These are phyloP conservation scores for Saururus chinensis DNA, from an alignment of 164 flowering plant species.

Conservation along the genomic window DNA sequence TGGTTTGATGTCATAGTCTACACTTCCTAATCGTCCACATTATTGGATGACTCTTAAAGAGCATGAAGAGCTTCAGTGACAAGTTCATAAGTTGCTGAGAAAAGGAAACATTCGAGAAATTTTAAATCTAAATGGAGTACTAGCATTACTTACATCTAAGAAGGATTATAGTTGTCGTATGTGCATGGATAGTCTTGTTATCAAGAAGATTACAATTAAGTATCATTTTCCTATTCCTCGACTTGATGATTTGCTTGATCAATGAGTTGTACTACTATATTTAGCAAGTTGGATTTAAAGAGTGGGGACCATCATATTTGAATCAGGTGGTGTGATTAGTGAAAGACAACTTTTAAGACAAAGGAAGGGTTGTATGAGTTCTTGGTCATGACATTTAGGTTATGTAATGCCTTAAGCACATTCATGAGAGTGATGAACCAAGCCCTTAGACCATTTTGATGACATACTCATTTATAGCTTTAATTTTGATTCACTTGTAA, in stretches of 20 bases:
- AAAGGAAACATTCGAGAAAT: too few relatives aligned
- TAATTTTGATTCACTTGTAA: too few relatives aligned
- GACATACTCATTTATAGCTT: too few relatives aligned
- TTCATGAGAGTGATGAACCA: too few relatives aligned
- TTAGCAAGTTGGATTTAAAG: not conserved
- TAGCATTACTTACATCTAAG: too few relatives aligned
- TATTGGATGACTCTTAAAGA: conserved; percentile 1
- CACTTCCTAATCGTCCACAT: not conserved
- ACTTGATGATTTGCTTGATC: conserved; percentile 2
- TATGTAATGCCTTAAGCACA: too few relatives aligned
- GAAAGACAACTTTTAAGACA: not conserved
- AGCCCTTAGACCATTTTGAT: too few relatives aligned
- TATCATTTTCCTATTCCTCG: not conserved
- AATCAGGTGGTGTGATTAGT: too few relatives aligned
- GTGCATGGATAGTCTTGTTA: not conserved
- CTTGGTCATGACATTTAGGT: not conserved
- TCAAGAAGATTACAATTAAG: conserved; percentile 2
- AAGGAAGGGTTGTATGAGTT: not conserved
- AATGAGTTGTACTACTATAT: conserved; percentile 1
- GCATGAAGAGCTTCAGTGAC: too few relatives aligned
- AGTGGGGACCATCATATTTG: not conserved
- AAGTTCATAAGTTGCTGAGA: too few relatives aligned
- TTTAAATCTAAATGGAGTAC: too few relatives aligned
- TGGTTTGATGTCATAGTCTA: not conserved
- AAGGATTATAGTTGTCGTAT: not conserved